Percentiles rank a stretch among this genome's conserved stretches.
phyloP scores from a whole-genome alignment of 1,284 basidiomycete species.

The Xerocomus alliaceus region DNA sequence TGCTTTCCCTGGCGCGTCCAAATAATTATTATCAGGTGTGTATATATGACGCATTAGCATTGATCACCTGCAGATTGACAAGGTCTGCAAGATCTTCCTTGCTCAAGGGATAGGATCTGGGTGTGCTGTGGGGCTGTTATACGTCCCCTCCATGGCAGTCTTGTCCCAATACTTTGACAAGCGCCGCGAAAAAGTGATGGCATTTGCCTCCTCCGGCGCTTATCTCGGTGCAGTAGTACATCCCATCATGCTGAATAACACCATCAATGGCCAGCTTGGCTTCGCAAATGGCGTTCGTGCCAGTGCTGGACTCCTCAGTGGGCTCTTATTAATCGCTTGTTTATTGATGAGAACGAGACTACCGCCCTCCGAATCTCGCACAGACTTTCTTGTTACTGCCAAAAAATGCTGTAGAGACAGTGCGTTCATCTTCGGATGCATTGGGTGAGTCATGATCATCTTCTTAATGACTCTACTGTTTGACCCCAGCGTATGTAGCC shows the following conservation, averaged over 20 bases:
- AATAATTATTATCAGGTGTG: conserved; percentile 44
- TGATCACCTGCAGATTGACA: background rate
- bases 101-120: conserved; percentile 45
- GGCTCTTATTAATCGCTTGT: conserved; percentile 37
- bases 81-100: conserved; percentile 40
- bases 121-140: conserved; percentile 41
- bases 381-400: conserved; percentile 26
- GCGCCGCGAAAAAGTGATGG: conserved; percentile 41
- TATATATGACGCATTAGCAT: background rate
- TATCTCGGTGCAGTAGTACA: conserved; percentile 45
- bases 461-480: background rate
- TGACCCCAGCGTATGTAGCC: conserved; percentile 10
- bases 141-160: conserved; percentile 45
- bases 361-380: conserved; percentile 19
- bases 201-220: conserved; percentile 45
- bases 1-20: conserved; percentile 46
- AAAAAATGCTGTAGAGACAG: conserved; percentile 33
- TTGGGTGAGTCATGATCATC: conserved; percentile 26
- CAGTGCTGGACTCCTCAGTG: conserved; percentile 43
- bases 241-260: conserved; percentile 52
- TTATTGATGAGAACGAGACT: conserved; percentile 41
- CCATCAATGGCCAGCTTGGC: conserved; percentile 41
- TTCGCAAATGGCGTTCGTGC: conserved; percentile 41
- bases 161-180: conserved; percentile 47
- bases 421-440: conserved; percentile 34